Evolutionary conservation across 148 eudicot species (phyloP), one percentile per base, ranked within the genome.

Genomic region (Diospyros kaki): DNA sequence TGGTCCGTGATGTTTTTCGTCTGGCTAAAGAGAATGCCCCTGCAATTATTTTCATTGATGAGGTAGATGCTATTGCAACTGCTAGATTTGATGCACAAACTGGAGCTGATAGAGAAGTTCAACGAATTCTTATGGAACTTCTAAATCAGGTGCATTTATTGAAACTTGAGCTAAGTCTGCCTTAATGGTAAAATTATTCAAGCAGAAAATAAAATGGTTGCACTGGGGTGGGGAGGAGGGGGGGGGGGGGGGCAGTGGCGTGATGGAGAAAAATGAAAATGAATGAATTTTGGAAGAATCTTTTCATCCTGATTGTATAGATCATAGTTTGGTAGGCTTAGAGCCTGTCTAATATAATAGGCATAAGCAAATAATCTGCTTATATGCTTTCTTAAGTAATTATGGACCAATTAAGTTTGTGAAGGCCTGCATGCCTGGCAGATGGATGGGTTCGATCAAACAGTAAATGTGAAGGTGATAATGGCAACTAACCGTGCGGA

Each of bases 21-120:
- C 98, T 94, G 50, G 95, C 98, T 53, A 94, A 92, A 84, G 97
- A 94, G 84, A 90, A 94, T 85, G 98, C 98, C 0, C 97, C 98
- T 58, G 97, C 97, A 53, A 94, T 94, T 53, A 94, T 94, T 45
- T 94, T 94, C 69, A 90, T 94, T 75, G 98, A 94, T 76, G 97
- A 92, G 85, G 96, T 94, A 60, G 97, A 94, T 83, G 97, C 97
- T 54, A 94, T 92, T 76, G 96, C 96, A 62, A 92, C 98, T 75
- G 98, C 98, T 64, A 86, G 98, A 83, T 91, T 92, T 89, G 98
- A 92, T 89, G 97, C 98, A 68, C 97, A 90, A 82, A 94, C 97
- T 71, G 98, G 98, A 81, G 97, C 97, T 80, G 97, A 94, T 81
- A 94, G 98, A 80, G 97, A 92, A 86, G 98, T 92, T 72, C 97